Evolutionary conservation across 306 rosid genomes (phyloP).

Genomic region (Cucurbita pepo): DNA sequence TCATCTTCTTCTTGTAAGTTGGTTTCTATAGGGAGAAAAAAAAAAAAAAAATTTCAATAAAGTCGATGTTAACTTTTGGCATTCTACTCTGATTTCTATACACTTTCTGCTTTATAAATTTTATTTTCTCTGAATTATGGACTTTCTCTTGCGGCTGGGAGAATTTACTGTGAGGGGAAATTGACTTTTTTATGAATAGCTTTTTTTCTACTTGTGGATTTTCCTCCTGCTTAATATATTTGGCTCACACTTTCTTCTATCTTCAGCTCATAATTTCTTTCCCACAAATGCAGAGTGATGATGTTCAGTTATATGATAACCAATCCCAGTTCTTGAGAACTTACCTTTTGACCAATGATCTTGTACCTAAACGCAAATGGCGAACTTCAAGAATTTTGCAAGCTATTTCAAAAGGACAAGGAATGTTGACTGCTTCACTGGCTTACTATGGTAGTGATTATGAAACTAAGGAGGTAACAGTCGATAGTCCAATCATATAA

Average conservation of each 20-base stretch:
- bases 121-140: background rate
- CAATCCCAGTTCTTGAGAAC: conserved; percentile 40
- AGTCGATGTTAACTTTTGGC: background rate
- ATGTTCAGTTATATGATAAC: conserved; percentile 42
- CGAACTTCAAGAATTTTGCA: conserved; percentile 43
- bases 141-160: background rate
- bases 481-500: background rate
- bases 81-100: background rate
- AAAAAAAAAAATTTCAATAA: background rate
- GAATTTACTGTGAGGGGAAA: background rate
- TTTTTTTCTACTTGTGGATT: background rate
- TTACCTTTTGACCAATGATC: conserved; percentile 37
- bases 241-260: conserved; percentile 13
- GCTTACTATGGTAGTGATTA: conserved; percentile 34
- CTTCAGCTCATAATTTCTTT: conserved; percentile 15
- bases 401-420: conserved; percentile 63
- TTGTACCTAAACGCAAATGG: conserved; percentile 47
- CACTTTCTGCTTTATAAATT: background rate
- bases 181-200: background rate
- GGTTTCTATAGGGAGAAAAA: background rate
- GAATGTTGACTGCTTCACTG: conserved; percentile 61
- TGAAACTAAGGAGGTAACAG: conserved; percentile 51
- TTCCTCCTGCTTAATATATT: background rate
- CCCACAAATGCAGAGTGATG: conserved; percentile 55
- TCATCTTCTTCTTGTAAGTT: background rate